Conservation (phyloP, 2,329 filamentous ascomycete genomes). For the Colletotrichum incanum region DNA sequence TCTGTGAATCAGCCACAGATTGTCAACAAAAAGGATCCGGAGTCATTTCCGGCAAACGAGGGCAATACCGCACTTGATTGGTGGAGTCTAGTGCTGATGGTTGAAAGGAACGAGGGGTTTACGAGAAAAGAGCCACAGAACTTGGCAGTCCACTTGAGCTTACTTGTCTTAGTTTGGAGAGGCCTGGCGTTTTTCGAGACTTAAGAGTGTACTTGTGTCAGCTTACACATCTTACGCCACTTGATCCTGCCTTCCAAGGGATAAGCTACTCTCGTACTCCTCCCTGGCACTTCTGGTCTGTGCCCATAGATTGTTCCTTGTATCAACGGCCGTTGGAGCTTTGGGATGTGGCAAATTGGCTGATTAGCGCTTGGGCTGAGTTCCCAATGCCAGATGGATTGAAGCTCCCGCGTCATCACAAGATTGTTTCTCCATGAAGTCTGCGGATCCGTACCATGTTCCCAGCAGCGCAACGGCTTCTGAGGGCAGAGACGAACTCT, state of each 20-base stretch:
- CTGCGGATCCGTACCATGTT: no score
- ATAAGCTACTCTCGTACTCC: neutral
- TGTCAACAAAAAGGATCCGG: neutral
- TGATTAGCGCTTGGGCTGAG: neutral
- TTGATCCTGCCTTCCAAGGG: neutral
- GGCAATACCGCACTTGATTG: neutral
- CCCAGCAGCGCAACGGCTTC: no score
- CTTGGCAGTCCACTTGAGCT: slow-evolving; percentile 12
- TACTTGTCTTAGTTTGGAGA: neutral
- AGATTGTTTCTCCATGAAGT: no score
- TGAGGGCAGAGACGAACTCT: neutral
- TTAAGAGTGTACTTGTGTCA: slow-evolving; percentile 5
- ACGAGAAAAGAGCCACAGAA: slow-evolving; percentile 4
- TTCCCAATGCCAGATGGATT: neutral
- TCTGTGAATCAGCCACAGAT: neutral
- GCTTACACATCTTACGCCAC: slow-evolving; percentile 18
- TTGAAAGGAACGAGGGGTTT: neutral
- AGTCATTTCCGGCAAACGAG: neutral
- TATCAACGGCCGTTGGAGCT: neutral
- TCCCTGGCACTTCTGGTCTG: neutral
- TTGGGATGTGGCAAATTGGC: neutral
- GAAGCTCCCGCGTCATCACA: no score
- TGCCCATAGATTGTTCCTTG: neutral
- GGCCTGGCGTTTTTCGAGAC: neutral
- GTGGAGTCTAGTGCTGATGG: slow-evolving; percentile 22